A percentile compares a stretch with the other conserved stretches of the same genome.
These are phyloP conservation scores for Phialophora macrospora DNA, from an alignment of 2,329 filamentous ascomycete genomes.

Conservation along the genomic window DNA sequence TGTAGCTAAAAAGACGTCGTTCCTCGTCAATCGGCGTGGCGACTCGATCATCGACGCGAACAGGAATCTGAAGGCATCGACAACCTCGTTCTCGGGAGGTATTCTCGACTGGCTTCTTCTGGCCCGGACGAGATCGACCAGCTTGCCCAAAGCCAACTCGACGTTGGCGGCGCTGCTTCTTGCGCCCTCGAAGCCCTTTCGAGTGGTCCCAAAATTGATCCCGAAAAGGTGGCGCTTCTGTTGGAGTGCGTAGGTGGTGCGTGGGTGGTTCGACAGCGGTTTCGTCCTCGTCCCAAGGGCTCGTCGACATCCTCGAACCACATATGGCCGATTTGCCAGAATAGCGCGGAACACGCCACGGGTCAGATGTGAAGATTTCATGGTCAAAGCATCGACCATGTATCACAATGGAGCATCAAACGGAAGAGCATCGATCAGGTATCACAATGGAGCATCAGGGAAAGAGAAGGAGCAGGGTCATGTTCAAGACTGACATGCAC, in stretches of 20 bases:
- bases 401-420: not conserved
- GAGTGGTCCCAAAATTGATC: constrained; percentile 21
- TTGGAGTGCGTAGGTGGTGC: constrained; percentile 8
- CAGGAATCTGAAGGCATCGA: constrained; percentile 68
- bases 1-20: constrained; percentile 65
- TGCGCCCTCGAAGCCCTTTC: constrained; percentile 27
- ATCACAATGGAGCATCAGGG: not conserved
- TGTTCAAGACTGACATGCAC: not conserved
- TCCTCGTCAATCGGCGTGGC: constrained; percentile 64
- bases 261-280: constrained; percentile 4
- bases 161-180: constrained; percentile 34
- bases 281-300: constrained; percentile 14
- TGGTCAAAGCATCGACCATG: constrained; percentile 31
- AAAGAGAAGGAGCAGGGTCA: not conserved
- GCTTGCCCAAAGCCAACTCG: constrained; percentile 34
- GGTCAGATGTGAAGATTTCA: constrained; percentile 51
- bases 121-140: constrained; percentile 70
- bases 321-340: constrained; percentile 51
- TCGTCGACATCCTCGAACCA: constrained; percentile 27
- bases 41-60: constrained; percentile 61
- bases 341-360: constrained; percentile 52
- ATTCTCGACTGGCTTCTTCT: constrained; percentile 67
- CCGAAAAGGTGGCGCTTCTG: constrained; percentile 36
- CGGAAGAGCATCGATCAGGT: not conserved
- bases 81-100: constrained; percentile 66